Percentiles rank a stretch among this genome's conserved stretches.
These are phyloP conservation scores for Trichoderma lentiforme DNA, from an alignment of 2,329 filamentous ascomycete genomes.

Conservation along the genomic window DNA sequence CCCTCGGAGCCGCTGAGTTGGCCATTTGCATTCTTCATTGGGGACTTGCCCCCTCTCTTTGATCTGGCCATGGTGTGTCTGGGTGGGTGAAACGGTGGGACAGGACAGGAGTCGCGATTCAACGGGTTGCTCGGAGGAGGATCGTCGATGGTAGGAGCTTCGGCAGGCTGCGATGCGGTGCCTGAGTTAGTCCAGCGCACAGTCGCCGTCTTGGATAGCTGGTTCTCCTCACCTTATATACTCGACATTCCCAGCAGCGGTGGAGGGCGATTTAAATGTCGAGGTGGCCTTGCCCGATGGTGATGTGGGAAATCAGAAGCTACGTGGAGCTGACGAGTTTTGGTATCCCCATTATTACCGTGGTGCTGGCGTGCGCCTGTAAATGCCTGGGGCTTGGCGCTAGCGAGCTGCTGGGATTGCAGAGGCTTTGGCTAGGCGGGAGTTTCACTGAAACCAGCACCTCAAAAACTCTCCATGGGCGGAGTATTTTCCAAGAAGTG, in stretches of 20 bases:
- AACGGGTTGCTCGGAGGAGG: constrained; percentile 12
- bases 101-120: background rate
- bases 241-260: background rate
- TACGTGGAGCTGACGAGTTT: constrained; percentile 16
- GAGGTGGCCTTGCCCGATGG: background rate
- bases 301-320: constrained; percentile 6
- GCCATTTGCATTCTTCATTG: constrained; percentile 48
- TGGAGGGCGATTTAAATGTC: background rate
- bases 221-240: background rate
- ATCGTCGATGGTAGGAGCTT: constrained; percentile 7
- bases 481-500: background rate
- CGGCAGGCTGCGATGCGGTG: constrained; percentile 1
- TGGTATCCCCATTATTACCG: constrained; percentile 2
- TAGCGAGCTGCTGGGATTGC: background rate
- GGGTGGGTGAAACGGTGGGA: background rate
- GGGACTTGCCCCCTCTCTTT: constrained; percentile 54
- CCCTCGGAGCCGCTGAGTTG: constrained; percentile 45
- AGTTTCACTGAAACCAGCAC: background rate
- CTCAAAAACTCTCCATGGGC: background rate
- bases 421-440: background rate
- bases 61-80: constrained; percentile 33
- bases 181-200: background rate
- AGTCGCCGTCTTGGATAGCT: background rate
- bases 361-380: background rate
- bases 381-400: constrained; percentile 11